Evolutionary conservation across 148 eudicot genomes (phyloP).

Genomic region (Chenopodium suecicum): DNA sequence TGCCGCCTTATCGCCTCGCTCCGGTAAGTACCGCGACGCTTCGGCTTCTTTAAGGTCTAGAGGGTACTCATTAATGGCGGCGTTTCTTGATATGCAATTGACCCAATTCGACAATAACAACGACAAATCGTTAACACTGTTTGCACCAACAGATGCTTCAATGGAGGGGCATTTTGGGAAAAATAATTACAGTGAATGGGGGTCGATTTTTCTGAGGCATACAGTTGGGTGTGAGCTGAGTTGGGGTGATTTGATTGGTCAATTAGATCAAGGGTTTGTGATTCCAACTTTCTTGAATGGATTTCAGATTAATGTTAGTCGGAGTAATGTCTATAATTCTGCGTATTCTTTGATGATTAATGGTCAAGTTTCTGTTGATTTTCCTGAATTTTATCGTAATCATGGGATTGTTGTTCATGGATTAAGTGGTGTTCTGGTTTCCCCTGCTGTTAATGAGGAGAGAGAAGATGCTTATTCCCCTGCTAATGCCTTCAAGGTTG

Average conservation of each 20-base stretch:
- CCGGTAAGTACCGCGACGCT: constrained; percentile 32
- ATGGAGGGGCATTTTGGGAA: constrained; percentile 38
- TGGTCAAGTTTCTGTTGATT: constrained; percentile 37
- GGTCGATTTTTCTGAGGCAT: constrained; percentile 48
- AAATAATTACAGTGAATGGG: constrained; percentile 30
- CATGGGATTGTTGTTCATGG: constrained; percentile 58
- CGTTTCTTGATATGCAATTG: constrained; percentile 67
- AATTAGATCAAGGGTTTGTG: constrained; percentile 28
- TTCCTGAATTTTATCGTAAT: constrained; percentile 42
- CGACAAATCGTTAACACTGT: constrained; percentile 36
- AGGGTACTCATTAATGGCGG: constrained; percentile 56
- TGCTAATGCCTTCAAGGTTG: background rate
- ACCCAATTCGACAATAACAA: background rate
- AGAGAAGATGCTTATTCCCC: constrained; percentile 2
- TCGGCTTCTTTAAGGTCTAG: constrained; percentile 39
- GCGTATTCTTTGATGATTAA: constrained; percentile 41
- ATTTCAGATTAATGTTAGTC: constrained; percentile 33
- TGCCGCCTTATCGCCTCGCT: background rate
- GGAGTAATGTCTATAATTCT: constrained; percentile 5
- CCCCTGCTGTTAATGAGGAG: constrained; percentile 5
- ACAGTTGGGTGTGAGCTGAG: constrained; percentile 48
- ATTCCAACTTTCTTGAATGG: constrained; percentile 49
- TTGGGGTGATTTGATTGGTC: constrained; percentile 29
- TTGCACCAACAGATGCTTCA: constrained; percentile 54
- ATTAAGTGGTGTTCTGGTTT: constrained; percentile 32